phyloP scores from a whole-genome alignment of 805 yeast species.

The Saturnispora bothae region DNA sequence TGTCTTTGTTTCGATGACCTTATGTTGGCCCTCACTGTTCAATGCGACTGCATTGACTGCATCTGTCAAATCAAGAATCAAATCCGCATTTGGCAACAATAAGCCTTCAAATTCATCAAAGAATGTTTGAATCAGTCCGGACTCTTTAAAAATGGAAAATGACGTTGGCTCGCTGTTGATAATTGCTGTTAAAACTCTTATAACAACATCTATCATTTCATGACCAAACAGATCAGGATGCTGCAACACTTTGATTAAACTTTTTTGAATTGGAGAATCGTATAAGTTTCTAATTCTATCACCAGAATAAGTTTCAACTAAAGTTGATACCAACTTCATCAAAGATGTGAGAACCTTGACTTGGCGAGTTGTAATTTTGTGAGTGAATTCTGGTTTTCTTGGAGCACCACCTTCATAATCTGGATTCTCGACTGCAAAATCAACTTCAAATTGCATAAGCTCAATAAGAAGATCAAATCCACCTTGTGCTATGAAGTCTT shows the following conservation, averaged over 20 bases:
- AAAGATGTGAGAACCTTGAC: constrained; percentile 47
- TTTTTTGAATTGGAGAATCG: constrained; percentile 66
- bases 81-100: constrained; percentile 45
- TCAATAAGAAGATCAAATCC: constrained; percentile 60
- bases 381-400: constrained; percentile 39
- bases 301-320: constrained; percentile 66
- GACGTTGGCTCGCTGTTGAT: constrained; percentile 90
- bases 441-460: constrained; percentile 52
- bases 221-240: constrained; percentile 59
- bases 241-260: constrained; percentile 47
- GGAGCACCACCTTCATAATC: constrained; percentile 44
- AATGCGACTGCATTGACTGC: constrained; percentile 75
- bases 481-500: constrained; percentile 51
- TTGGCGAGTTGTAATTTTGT: constrained; percentile 48
- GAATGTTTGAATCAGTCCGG: constrained; percentile 57
- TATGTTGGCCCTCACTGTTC: constrained; percentile 58
- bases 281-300: constrained; percentile 77
- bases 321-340: constrained; percentile 50
- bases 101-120: constrained; percentile 46
- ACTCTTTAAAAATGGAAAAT: constrained; percentile 67
- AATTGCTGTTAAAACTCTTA: constrained; percentile 57
- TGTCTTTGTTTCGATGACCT: constrained; percentile 35
- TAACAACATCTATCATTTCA: constrained; percentile 44
- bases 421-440: constrained; percentile 51
- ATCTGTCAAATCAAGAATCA: constrained; percentile 56